phyloP scores from a whole-genome alignment of 108 stramenopile genomes.

The Aureococcus anophagefferens region DNA sequence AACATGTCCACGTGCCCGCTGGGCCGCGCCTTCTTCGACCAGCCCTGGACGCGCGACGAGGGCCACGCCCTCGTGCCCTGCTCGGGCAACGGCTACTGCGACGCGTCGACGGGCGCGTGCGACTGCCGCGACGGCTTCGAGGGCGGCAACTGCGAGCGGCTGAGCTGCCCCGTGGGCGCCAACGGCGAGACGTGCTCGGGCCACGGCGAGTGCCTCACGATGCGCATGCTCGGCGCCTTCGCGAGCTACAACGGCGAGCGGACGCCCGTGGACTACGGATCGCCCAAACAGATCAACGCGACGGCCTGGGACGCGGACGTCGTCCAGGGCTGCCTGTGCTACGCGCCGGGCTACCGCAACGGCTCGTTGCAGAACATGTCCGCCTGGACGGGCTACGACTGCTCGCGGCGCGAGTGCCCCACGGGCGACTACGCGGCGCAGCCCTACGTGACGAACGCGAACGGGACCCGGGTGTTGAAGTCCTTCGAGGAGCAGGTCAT shows the following conservation, averaged over 20 bases:
- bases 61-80: slow-evolving; percentile 42
- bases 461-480: slow-evolving; percentile 14
- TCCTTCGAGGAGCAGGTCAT: slow-evolving; percentile 35
- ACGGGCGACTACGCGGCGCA: slow-evolving; percentile 48
- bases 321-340: slow-evolving; percentile 49
- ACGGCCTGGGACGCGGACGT: slow-evolving; percentile 43
- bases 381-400: slow-evolving; percentile 45
- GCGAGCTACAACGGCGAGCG: background rate
- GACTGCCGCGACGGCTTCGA: slow-evolving; percentile 41
- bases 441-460: slow-evolving; percentile 1
- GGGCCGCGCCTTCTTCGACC: slow-evolving; percentile 25
- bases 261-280: slow-evolving; percentile 3
- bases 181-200: slow-evolving; percentile 22
- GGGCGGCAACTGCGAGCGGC: slow-evolving; percentile 41
- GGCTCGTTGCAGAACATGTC: background rate
- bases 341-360: slow-evolving; percentile 13
- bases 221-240: slow-evolving; percentile 26
- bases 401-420: slow-evolving; percentile 39
- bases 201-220: slow-evolving; percentile 42
- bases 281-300: background rate
- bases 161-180: slow-evolving; percentile 15
- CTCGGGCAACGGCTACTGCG: slow-evolving; percentile 40
- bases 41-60: slow-evolving; percentile 23
- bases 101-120: slow-evolving; percentile 37
- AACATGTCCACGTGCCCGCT: slow-evolving; percentile 7